Percentiles rank a stretch among this genome's conserved stretches.
Conservation (phyloP, 352 stramenopile genomes). For the Phytophthora fragariae region DNA sequence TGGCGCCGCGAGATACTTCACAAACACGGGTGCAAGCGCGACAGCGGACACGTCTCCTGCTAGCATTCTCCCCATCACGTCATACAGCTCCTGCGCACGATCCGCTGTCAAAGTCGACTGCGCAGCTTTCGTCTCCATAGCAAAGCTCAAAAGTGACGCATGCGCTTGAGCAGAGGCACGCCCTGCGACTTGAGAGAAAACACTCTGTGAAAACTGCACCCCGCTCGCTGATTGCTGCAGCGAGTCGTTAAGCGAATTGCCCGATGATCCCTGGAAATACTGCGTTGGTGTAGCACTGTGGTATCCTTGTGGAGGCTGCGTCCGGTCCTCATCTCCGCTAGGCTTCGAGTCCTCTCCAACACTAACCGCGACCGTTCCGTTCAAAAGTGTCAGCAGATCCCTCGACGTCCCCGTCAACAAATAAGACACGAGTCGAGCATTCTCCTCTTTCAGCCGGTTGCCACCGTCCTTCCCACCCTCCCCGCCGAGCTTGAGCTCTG, state of each 20-base stretch:
- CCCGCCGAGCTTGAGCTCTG: slow-evolving; percentile 22
- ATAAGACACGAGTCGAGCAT: slow-evolving; percentile 47
- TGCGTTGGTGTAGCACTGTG: slow-evolving; percentile 32
- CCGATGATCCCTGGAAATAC: slow-evolving; percentile 29
- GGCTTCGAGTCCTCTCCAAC: neutral
- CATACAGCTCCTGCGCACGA: slow-evolving; percentile 55
- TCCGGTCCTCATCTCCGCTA: slow-evolving; percentile 24
- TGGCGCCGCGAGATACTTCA: slow-evolving; percentile 56
- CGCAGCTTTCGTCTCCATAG: slow-evolving; percentile 42
- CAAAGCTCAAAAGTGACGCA: slow-evolving; percentile 47
- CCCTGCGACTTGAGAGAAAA: slow-evolving; percentile 61
- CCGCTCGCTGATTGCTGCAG: slow-evolving; percentile 30
- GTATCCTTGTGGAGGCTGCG: slow-evolving; percentile 21
- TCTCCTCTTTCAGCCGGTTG: slow-evolving; percentile 39
- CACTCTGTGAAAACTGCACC: slow-evolving; percentile 57
- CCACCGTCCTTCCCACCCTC: neutral
- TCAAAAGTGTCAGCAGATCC: slow-evolving; percentile 42
- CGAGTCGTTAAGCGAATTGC: slow-evolving; percentile 35
- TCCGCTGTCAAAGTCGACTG: slow-evolving; percentile 46
- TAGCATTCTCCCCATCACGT: slow-evolving; percentile 65
- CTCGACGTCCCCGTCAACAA: slow-evolving; percentile 47
- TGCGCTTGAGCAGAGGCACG: slow-evolving; percentile 48
- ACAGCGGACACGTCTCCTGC: slow-evolving; percentile 48
- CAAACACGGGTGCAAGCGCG: slow-evolving; percentile 53
- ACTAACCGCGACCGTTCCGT: slow-evolving; percentile 24